A percentile compares a stretch with the other conserved stretches of the same genome.
phyloP scores from a whole-genome alignment of 1,284 basidiomycete genomes.

The Chiua sp. region DNA sequence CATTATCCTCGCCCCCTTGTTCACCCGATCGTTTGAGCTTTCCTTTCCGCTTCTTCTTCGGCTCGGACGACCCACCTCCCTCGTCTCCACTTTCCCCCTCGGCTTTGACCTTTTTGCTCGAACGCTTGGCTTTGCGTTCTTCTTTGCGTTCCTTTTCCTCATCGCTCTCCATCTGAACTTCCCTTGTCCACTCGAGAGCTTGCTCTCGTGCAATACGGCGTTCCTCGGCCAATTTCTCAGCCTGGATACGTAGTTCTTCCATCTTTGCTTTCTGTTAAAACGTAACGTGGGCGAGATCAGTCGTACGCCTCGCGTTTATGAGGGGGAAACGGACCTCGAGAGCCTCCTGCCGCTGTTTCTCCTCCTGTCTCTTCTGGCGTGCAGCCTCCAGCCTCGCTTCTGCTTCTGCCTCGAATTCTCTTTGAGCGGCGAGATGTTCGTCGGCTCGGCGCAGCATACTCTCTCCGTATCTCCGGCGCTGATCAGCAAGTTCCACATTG shows the following conservation, averaged over 20 bases:
- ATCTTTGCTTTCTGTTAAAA: slow-evolving; percentile 52
- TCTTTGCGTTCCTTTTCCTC: slow-evolving; percentile 55
- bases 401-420: slow-evolving; percentile 75
- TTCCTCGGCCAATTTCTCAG: slow-evolving; percentile 75
- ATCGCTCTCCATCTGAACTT: slow-evolving; percentile 71
- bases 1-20: slow-evolving; percentile 50
- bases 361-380: slow-evolving; percentile 68
- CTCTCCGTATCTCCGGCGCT: slow-evolving; percentile 87
- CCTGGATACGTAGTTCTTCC: slow-evolving; percentile 64
- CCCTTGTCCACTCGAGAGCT: slow-evolving; percentile 75
- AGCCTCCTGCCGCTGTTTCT: slow-evolving; percentile 63
- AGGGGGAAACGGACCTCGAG: slow-evolving; percentile 52
- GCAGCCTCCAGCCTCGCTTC: slow-evolving; percentile 79
- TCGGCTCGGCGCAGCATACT: slow-evolving; percentile 81
- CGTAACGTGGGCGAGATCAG: too few relatives aligned
- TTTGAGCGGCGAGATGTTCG: slow-evolving; percentile 77
- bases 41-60: slow-evolving; percentile 51
- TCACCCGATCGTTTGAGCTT: slow-evolving; percentile 54
- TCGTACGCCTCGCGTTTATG: too few relatives aligned
- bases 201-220: slow-evolving; percentile 80
- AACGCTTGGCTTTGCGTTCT: slow-evolving; percentile 67
- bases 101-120: slow-evolving; percentile 55
- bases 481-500: slow-evolving; percentile 84
- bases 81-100: slow-evolving; percentile 66
- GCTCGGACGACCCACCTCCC: slow-evolving; percentile 42